Percentiles rank a stretch among this genome's conserved stretches.
These are phyloP conservation scores for Otatea glauca DNA, from an alignment of 176 grass and related monocot genomes.

Conservation along the genomic window DNA sequence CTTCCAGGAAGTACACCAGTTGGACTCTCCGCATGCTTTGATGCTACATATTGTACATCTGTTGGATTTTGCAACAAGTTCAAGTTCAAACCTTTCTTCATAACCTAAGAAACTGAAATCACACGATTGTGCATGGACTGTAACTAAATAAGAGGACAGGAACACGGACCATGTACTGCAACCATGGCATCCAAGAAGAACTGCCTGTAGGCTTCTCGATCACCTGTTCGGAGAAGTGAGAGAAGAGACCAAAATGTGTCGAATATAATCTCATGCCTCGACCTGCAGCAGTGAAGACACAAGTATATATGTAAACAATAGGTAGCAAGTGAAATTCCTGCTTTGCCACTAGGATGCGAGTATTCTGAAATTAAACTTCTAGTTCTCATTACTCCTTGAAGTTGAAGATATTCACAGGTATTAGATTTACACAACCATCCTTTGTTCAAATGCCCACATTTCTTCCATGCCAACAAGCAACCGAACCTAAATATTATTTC, in stretches of 20 bases:
- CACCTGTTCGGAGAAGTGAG: slow-evolving; percentile 78
- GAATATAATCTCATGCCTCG: slow-evolving; percentile 63
- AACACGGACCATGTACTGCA: slow-evolving; percentile 64
- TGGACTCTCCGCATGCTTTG: slow-evolving; percentile 45
- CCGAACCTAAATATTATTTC: not conserved
- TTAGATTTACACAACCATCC: not conserved
- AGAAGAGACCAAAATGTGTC: slow-evolving; percentile 79
- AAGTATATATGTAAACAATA: slow-evolving; percentile 2
- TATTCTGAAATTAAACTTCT: not conserved
- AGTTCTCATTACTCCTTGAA: not conserved
- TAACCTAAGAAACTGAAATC: slow-evolving; percentile 2
- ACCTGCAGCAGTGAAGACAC: slow-evolving; percentile 49
- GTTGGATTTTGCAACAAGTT: slow-evolving; percentile 41
- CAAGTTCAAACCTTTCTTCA: slow-evolving; percentile 28
- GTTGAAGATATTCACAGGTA: not conserved
- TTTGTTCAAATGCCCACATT: not conserved
- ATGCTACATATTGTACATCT: slow-evolving; percentile 73
- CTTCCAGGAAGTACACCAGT: slow-evolving; percentile 48
- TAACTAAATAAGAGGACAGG: not conserved
- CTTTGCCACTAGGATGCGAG: not conserved
- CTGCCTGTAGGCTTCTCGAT: slow-evolving; percentile 79
- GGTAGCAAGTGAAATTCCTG: not conserved
- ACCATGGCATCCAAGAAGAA: slow-evolving; percentile 89
- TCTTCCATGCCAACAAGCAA: not conserved
- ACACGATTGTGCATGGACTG: not conserved